Evolutionary conservation across 2,329 filamentous ascomycete genomes (phyloP).

Genomic region (Fusarium sp.): DNA sequence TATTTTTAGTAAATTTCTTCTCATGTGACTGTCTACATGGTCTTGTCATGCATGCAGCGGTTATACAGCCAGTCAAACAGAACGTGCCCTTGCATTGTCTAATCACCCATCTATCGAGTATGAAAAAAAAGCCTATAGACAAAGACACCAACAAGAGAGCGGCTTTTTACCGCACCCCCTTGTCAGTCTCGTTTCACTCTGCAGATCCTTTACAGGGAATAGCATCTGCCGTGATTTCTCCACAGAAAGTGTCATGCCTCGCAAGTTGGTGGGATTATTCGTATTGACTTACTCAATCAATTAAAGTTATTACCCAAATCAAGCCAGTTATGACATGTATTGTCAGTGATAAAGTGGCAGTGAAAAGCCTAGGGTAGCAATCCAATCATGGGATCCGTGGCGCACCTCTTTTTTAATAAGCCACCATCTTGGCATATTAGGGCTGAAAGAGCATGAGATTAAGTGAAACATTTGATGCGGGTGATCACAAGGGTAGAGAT

Average conservation of each 20-base stretch:
- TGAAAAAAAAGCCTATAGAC: not conserved
- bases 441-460: not conserved
- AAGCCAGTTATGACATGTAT: not conserved
- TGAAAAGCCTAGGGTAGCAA: not conserved
- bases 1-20: not conserved
- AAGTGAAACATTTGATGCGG: not conserved
- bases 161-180: not conserved
- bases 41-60: constrained; percentile 2
- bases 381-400: not conserved
- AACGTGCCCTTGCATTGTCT: not conserved
- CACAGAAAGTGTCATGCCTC: not conserved
- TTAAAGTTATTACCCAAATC: not conserved
- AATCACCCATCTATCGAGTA: not conserved
- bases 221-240: not conserved
- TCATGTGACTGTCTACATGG: not conserved
- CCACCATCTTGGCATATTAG: not conserved
- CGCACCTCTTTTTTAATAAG: constrained; percentile 2
- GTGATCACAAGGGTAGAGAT: not conserved
- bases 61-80: constrained; percentile 7
- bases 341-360: not conserved
- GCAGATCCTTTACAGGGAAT: not conserved
- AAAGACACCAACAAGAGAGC: not conserved
- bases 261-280: not conserved
- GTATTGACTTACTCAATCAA: not conserved
- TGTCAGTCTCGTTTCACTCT: not conserved